Evolutionary conservation across 805 yeast genomes (phyloP).

Genomic region (Yamadazyma olivae): DNA sequence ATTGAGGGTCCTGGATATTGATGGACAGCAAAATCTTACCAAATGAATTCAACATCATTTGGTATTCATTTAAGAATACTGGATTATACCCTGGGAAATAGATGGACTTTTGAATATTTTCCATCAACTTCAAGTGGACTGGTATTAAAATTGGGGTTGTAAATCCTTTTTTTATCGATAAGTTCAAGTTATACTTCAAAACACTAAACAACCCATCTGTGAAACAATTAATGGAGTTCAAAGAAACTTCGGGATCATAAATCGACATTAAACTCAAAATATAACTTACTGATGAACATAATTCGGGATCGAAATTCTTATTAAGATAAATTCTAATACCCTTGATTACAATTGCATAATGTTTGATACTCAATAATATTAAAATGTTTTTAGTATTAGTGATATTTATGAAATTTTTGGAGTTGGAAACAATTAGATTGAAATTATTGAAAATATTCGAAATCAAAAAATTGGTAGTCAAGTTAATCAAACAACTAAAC

Average conservation of each 20-base stretch:
- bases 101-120: conserved; percentile 29
- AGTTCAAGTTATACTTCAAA: conserved; percentile 24
- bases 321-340: conserved; percentile 28
- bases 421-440: conserved; percentile 8
- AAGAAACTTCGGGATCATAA: conserved; percentile 42
- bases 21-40: conserved; percentile 12
- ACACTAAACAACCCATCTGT: conserved; percentile 39
- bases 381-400: conserved; percentile 22
- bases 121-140: conserved; percentile 31
- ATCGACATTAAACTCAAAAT: conserved; percentile 38
- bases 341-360: conserved; percentile 35
- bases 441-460: conserved; percentile 24
- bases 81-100: conserved; percentile 37
- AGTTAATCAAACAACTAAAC: conserved; percentile 36
- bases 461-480: conserved; percentile 37
- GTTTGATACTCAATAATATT: conserved; percentile 29
- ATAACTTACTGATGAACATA: conserved; percentile 33
- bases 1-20: neutral
- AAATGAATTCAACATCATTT: conserved; percentile 21
- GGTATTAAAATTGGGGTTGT: conserved; percentile 22
- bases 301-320: conserved; percentile 24
- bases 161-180: conserved; percentile 11
- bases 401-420: conserved; percentile 11
- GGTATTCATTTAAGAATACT: conserved; percentile 26
- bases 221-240: conserved; percentile 33